phyloP scores from a whole-genome alignment of 2,329 filamentous ascomycete genomes.

The Dothideomycetes sp. region DNA sequence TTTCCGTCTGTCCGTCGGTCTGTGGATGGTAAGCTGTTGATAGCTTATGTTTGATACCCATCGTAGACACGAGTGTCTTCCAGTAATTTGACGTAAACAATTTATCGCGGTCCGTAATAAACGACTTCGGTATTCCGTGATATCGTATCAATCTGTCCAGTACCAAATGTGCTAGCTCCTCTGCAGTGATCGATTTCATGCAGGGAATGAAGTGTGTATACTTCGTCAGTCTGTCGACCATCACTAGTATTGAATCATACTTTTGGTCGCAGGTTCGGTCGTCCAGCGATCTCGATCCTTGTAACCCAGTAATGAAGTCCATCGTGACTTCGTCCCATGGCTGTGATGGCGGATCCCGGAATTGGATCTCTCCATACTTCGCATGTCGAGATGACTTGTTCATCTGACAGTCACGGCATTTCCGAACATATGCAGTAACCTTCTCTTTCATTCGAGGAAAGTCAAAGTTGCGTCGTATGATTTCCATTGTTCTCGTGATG shows the following conservation, averaged over 20 bases:
- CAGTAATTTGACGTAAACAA: conserved; percentile 15
- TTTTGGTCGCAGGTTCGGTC: neutral
- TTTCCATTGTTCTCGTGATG: conserved; percentile 1
- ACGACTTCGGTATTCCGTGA: conserved; percentile 10
- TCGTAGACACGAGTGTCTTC: conserved; percentile 10
- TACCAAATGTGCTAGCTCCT: conserved; percentile 12
- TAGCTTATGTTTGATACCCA: conserved; percentile 14
- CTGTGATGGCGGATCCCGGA: neutral
- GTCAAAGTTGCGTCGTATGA: conserved; percentile 4
- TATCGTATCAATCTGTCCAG: conserved; percentile 12
- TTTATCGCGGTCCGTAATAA: conserved; percentile 15
- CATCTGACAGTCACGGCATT: conserved; percentile 4
- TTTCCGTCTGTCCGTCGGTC: conserved; percentile 18
- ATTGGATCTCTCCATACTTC: conserved; percentile 4
- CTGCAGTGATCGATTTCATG: conserved; percentile 9
- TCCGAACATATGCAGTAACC: conserved; percentile 5
- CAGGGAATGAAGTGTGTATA: conserved; percentile 10
- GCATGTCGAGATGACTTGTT: conserved; percentile 3
- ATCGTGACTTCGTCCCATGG: conserved; percentile 12
- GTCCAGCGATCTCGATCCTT: conserved; percentile 4
- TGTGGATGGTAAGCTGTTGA: conserved; percentile 18
- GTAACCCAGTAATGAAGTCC: conserved; percentile 16
- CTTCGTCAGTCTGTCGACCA: conserved; percentile 14
- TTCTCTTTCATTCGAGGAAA: conserved; percentile 3
- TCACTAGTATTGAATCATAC: conserved; percentile 14